These are phyloP conservation scores for Colletotrichum shisoi DNA, from an alignment of 2,329 filamentous ascomycete species.

Conservation along the genomic window DNA sequence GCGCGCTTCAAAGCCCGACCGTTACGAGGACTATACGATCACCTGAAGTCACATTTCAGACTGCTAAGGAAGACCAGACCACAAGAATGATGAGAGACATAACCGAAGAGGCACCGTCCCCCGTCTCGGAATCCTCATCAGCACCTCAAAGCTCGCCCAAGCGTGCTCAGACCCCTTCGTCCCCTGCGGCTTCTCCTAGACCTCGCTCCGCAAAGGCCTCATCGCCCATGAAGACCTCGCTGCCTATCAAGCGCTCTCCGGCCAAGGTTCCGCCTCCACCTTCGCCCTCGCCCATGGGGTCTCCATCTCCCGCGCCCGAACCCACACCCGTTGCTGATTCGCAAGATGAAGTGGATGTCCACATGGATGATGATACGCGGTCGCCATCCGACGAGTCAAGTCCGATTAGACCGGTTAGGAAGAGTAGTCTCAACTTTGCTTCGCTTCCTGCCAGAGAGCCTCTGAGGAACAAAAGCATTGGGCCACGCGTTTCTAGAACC, in stretches of 20 bases:
- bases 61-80: constrained; percentile 56
- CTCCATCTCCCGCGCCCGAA: constrained; percentile 21
- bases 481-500: constrained; percentile 73
- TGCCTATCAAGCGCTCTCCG: constrained; percentile 40
- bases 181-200: constrained; percentile 40
- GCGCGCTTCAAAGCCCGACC: constrained; percentile 39
- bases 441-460: constrained; percentile 91
- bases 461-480: constrained; percentile 84
- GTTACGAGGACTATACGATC: constrained; percentile 42
- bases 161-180: constrained; percentile 14
- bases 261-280: constrained; percentile 42
- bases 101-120: constrained; percentile 32
- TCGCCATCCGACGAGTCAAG: constrained; percentile 75
- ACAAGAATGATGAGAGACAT: constrained; percentile 41
- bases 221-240: constrained; percentile 41
- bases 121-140: constrained; percentile 35
- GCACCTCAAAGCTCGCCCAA: constrained; percentile 40
- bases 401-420: constrained; percentile 78
- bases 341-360: constrained; percentile 42
- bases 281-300: constrained; percentile 13
- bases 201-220: constrained; percentile 40
- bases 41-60: constrained; percentile 53
- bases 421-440: constrained; percentile 95
- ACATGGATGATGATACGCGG: constrained; percentile 57
- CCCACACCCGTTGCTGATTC: constrained; percentile 16